Percentiles rank a stretch among this genome's conserved stretches.
Conservation (phyloP, 257 asterid species). For the Forsythia suspensa region DNA sequence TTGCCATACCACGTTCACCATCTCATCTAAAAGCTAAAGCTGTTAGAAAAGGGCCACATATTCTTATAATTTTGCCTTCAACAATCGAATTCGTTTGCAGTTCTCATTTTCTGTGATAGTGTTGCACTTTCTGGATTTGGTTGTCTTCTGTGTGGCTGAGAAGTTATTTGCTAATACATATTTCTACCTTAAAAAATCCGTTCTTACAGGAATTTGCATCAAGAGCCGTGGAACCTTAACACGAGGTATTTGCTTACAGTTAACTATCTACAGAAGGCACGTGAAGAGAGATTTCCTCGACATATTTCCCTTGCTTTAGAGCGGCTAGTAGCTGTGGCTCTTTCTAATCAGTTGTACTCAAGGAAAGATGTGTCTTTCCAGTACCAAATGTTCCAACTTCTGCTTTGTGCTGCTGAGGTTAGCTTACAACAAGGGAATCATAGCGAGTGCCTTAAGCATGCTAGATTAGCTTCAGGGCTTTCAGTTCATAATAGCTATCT, state of each 20-base stretch:
- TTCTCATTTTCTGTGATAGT: background rate
- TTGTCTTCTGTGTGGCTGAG: background rate
- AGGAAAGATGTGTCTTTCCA: constrained; percentile 32
- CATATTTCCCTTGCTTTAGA: constrained; percentile 54
- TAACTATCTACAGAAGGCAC: constrained; percentile 72
- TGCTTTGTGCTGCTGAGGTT: constrained; percentile 86
- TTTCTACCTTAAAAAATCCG: background rate
- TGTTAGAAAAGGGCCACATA: background rate
- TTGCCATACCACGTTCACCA: background rate
- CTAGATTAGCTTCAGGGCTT: constrained; percentile 53
- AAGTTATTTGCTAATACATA: background rate
- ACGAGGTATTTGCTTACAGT: constrained; percentile 74
- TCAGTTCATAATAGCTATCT: constrained; percentile 54
- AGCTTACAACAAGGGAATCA: constrained; percentile 68
- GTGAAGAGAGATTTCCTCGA: constrained; percentile 67
- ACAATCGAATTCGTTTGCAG: background rate
- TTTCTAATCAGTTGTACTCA: constrained; percentile 41
- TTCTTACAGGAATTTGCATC: constrained; percentile 71
- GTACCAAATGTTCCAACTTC: constrained; percentile 72
- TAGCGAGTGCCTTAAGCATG: constrained; percentile 57
- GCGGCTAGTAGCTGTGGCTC: constrained; percentile 62
- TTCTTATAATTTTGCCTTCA: background rate
- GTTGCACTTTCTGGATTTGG: background rate
- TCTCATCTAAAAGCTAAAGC: background rate
- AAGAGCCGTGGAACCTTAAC: constrained; percentile 85